phyloP scores from a whole-genome alignment of 495 filamentous ascomycete genomes.

The Hypoxylon rickii region DNA sequence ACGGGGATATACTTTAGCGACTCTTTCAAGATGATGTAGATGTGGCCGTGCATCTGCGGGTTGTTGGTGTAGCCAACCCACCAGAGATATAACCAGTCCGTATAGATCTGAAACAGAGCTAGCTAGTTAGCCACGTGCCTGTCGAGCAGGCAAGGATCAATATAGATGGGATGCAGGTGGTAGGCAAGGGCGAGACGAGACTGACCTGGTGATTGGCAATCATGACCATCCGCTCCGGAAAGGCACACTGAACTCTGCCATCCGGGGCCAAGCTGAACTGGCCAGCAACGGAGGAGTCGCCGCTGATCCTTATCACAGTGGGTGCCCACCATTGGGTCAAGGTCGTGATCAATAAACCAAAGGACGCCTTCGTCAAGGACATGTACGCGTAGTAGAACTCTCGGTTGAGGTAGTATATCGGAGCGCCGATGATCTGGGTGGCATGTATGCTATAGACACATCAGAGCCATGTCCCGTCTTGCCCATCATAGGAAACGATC shows the following conservation, averaged over 20 bases:
- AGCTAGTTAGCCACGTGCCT: constrained; percentile 7
- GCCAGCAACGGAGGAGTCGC: constrained; percentile 71
- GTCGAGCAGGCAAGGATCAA: constrained; percentile 4
- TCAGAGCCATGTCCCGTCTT: constrained; percentile 10
- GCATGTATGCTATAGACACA: constrained; percentile 56
- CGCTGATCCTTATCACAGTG: constrained; percentile 74
- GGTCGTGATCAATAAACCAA: constrained; percentile 72
- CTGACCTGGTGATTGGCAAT: constrained; percentile 82
- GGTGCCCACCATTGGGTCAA: constrained; percentile 85
- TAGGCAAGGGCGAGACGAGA: neutral
- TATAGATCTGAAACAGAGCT: constrained; percentile 66
- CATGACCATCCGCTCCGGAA: constrained; percentile 76
- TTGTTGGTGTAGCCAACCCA: constrained; percentile 77
- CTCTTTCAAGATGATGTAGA: constrained; percentile 86
- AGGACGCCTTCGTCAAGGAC: constrained; percentile 75
- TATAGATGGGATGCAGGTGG: too few relatives aligned
- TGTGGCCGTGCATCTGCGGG: constrained; percentile 73
- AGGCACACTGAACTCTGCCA: constrained; percentile 70
- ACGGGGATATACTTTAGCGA: constrained; percentile 77
- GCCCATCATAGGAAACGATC: neutral
- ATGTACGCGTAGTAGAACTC: constrained; percentile 78
- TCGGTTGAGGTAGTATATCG: constrained; percentile 70
- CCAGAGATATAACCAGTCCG: constrained; percentile 89
- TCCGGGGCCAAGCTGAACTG: constrained; percentile 67
- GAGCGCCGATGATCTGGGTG: constrained; percentile 69